Conservation (phyloP, 2,329 filamentous ascomycete genomes). For the Botrytis porri region DNA sequence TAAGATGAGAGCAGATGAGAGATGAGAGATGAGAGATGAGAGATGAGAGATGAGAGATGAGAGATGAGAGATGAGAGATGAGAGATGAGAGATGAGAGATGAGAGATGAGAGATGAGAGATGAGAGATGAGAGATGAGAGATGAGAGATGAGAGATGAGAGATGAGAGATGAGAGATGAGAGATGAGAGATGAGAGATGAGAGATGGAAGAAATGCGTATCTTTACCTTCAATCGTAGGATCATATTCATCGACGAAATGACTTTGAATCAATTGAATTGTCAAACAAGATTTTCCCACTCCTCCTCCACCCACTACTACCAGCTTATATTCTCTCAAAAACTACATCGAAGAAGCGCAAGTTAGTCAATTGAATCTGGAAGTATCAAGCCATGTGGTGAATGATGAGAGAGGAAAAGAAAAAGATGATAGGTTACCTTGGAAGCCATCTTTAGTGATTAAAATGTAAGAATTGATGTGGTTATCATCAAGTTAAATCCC, state of each 20-base stretch:
- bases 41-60: slow-evolving; percentile 9
- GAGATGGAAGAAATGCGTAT: slow-evolving; percentile 23
- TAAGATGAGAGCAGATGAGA: slow-evolving; percentile 13
- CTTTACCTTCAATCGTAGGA: slow-evolving; percentile 93
- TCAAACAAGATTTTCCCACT: slow-evolving; percentile 98
- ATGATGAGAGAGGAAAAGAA: not conserved
- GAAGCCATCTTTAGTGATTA: slow-evolving; percentile 38
- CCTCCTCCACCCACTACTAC: slow-evolving; percentile 97
- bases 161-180: slow-evolving; percentile 12
- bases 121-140: slow-evolving; percentile 7
- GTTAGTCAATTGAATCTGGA: slow-evolving; percentile 24
- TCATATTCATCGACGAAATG: slow-evolving; percentile 99
- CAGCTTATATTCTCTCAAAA: slow-evolving; percentile 88
- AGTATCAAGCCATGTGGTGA: not conserved
- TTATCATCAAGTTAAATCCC: slow-evolving; percentile 27
- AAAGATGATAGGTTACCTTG: slow-evolving; percentile 35
- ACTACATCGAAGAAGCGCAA: slow-evolving; percentile 49
- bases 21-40: slow-evolving; percentile 8
- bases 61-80: slow-evolving; percentile 10
- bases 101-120: slow-evolving; percentile 11
- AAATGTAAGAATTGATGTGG: slow-evolving; percentile 23
- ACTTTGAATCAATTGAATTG: slow-evolving; percentile 84
- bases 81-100: slow-evolving; percentile 10
- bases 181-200: slow-evolving; percentile 18
- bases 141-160: slow-evolving; percentile 2